phyloP scores from a whole-genome alignment of 2,329 filamentous ascomycete genomes.

The Coleophoma cylindrospora region DNA sequence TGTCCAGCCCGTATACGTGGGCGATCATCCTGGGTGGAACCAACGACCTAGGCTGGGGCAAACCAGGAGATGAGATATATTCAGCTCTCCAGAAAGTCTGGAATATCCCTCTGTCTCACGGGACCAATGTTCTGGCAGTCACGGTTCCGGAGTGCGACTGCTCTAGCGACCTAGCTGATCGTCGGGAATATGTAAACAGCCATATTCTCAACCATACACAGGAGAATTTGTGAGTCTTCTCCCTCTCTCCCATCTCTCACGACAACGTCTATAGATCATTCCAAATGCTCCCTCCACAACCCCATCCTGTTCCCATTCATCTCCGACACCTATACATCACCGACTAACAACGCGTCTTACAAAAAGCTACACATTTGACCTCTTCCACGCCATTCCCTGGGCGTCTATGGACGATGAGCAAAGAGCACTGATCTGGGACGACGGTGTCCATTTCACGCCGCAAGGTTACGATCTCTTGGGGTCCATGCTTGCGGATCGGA shows the following conservation, averaged over 20 bases:
- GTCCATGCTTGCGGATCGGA: conserved; percentile 44
- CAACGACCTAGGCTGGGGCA: conserved; percentile 49
- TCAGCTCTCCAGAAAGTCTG: conserved; percentile 44
- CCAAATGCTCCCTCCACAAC: no score
- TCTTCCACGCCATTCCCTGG: conserved; percentile 49
- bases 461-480: conserved; percentile 61
- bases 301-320: no score
- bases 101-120: conserved; percentile 41
- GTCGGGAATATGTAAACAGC: conserved; percentile 43
- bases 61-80: conserved; percentile 37
- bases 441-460: conserved; percentile 52
- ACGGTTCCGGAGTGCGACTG: conserved; percentile 51
- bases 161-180: conserved; percentile 23
- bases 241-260: no score
- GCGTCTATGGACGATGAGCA: conserved; percentile 40
- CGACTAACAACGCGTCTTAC: neutral
- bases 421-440: conserved; percentile 50
- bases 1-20: conserved; percentile 42
- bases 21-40: conserved; percentile 60
- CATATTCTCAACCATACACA: conserved; percentile 44
- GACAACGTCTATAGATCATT: no score
- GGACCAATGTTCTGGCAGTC: conserved; percentile 54
- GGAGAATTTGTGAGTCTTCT: conserved; percentile 44
- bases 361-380: conserved; percentile 50
- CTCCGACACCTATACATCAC: neutral